Conservation (phyloP, 2,329 filamentous ascomycete species). For the Sporothrix globosa region DNA sequence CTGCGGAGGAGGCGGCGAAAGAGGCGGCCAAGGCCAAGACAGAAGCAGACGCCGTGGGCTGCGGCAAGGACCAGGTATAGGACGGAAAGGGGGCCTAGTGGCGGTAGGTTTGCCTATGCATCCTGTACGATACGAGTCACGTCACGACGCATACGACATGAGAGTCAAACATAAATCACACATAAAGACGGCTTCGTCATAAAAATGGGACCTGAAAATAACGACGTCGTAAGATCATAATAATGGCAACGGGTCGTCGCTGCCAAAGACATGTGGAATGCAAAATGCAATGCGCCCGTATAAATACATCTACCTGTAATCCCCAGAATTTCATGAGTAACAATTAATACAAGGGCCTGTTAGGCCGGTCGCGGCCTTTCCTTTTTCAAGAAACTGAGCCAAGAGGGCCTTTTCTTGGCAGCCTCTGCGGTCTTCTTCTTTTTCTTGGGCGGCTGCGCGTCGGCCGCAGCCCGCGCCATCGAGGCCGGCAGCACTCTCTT, state of each 20-base stretch:
- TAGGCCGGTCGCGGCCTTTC: neutral
- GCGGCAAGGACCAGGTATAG: slow-evolving; percentile 27
- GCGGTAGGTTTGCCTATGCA: neutral
- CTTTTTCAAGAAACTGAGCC: neutral
- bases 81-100: slow-evolving; percentile 32
- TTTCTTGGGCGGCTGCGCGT: slow-evolving; percentile 4
- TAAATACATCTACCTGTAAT: too few species aligned
- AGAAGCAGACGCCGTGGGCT: slow-evolving; percentile 41
- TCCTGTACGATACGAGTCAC: slow-evolving; percentile 3
- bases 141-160: slow-evolving; percentile 15
- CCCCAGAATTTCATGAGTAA: neutral
- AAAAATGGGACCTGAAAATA: too few species aligned
- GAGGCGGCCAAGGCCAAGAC: slow-evolving; percentile 54
- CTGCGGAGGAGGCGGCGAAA: slow-evolving; percentile 73
- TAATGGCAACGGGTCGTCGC: too few species aligned
- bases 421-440: neutral
- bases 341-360: neutral
- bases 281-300: neutral
- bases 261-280: too few species aligned
- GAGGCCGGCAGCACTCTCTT: slow-evolving; percentile 3
- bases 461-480: neutral
- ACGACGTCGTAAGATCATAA: too few species aligned
- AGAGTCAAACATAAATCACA: neutral
- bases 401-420: neutral
- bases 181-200: neutral